These are phyloP conservation scores for Rhizoclosmatium sp. DNA, from an alignment of 192 early-diverging fungal genomes.

Conservation along the genomic window DNA sequence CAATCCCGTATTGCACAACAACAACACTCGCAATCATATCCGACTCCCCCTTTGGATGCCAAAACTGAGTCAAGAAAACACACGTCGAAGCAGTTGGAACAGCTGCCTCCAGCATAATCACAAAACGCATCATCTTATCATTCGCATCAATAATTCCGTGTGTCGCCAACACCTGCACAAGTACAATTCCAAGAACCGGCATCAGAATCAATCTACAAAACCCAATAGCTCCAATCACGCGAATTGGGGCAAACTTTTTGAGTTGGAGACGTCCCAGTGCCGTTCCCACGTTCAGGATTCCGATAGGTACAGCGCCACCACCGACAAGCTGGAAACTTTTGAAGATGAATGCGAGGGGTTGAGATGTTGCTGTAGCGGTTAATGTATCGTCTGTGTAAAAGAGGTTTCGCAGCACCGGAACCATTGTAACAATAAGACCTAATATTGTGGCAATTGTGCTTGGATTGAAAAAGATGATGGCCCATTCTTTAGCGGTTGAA, in stretches of 20 bases:
- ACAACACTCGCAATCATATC: slow-evolving; percentile 48
- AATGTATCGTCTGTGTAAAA: slow-evolving; percentile 10
- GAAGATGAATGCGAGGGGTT: slow-evolving; percentile 41
- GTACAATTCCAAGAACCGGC: slow-evolving; percentile 43
- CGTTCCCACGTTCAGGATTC: slow-evolving; percentile 47
- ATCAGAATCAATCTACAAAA: slow-evolving; percentile 39
- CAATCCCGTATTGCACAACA: slow-evolving; percentile 39
- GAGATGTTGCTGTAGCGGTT: slow-evolving; percentile 12
- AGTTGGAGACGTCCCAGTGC: slow-evolving; percentile 42
- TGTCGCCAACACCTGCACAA: slow-evolving; percentile 31
- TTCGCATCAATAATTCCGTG: slow-evolving; percentile 25
- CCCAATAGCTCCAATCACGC: slow-evolving; percentile 31
- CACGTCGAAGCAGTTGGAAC: slow-evolving; percentile 45
- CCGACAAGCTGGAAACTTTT: slow-evolving; percentile 43
- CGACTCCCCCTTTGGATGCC: slow-evolving; percentile 45
- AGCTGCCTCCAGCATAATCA: slow-evolving; percentile 46
- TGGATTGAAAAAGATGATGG: neutral
- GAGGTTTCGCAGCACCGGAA: slow-evolving; percentile 26
- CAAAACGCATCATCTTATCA: slow-evolving; percentile 53
- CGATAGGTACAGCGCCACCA: slow-evolving; percentile 39
- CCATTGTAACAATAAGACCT: slow-evolving; percentile 40
- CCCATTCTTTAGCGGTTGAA: neutral
- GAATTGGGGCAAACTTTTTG: slow-evolving; percentile 31
- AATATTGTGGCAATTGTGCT: slow-evolving; percentile 15
- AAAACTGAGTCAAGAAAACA: slow-evolving; percentile 47